These are phyloP conservation scores for Leptomonas seymouri DNA, from an alignment of 208 protist species.

Conservation along the genomic window DNA sequence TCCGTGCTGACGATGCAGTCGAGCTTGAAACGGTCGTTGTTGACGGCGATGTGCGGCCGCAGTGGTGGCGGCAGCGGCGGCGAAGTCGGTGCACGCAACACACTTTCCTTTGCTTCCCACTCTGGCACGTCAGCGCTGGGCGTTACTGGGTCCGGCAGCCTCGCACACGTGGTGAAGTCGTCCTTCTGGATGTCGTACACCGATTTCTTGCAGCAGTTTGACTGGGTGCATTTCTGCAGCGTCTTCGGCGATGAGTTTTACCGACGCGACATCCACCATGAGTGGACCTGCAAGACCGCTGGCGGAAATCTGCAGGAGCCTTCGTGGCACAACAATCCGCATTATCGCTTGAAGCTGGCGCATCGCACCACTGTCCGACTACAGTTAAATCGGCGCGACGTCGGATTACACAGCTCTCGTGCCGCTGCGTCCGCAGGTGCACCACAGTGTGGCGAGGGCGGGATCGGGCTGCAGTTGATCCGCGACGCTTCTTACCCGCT, in stretches of 20 bases:
- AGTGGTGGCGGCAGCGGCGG: neutral
- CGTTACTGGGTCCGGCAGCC: neutral
- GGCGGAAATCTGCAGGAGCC: constrained; percentile 50
- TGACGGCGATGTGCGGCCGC: constrained; percentile 15
- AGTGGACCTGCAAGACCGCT: constrained; percentile 58
- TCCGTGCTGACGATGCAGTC: constrained; percentile 10
- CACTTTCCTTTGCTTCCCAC: neutral
- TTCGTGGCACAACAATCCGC: constrained; percentile 81
- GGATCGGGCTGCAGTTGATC: constrained; percentile 69
- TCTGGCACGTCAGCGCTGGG: neutral
- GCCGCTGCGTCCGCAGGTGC: neutral
- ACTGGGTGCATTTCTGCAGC: constrained; percentile 67
- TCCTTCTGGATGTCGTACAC: constrained; percentile 89
- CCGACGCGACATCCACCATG: constrained; percentile 48
- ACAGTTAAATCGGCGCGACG: constrained; percentile 67
- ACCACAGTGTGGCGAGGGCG: constrained; percentile 36
- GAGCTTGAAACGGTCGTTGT: constrained; percentile 21
- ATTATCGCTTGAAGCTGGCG: constrained; percentile 61
- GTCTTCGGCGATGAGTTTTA: constrained; percentile 57
- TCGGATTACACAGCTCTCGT: constrained; percentile 38
- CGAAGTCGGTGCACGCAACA: neutral
- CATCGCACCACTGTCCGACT: constrained; percentile 54
- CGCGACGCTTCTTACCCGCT: constrained; percentile 68
- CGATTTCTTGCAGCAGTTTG: constrained; percentile 73
- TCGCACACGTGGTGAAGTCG: constrained; percentile 5